These are phyloP conservation scores for Colletotrichum siamense DNA, from an alignment of 2,329 filamentous ascomycete species.

Conservation along the genomic window DNA sequence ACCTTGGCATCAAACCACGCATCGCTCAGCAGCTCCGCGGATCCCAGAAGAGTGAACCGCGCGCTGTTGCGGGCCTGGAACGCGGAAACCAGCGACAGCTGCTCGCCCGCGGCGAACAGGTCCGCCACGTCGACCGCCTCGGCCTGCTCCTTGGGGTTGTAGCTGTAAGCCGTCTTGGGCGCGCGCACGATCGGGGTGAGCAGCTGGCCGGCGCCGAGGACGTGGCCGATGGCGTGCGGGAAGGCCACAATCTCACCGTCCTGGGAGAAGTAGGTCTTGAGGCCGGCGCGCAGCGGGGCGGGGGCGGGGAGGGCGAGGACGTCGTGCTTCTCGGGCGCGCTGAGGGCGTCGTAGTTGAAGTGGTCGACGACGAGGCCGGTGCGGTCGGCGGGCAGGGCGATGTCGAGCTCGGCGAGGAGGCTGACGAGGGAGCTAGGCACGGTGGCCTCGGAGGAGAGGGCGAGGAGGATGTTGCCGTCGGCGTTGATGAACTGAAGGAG, in stretches of 20 bases:
- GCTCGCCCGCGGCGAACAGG: slow-evolving; percentile 81
- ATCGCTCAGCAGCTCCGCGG: slow-evolving; percentile 86
- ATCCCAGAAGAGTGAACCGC: slow-evolving; percentile 83
- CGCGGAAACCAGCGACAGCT: slow-evolving; percentile 83
- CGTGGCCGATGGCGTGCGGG: slow-evolving; percentile 80
- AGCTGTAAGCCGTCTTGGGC: slow-evolving; percentile 86
- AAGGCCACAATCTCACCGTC: slow-evolving; percentile 74
- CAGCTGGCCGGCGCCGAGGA: slow-evolving; percentile 78
- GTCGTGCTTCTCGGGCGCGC: slow-evolving; percentile 84
- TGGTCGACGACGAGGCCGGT: slow-evolving; percentile 90
- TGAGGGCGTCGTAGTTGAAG: slow-evolving; percentile 86
- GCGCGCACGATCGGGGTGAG: slow-evolving; percentile 84
- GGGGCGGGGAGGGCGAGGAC: slow-evolving; percentile 81
- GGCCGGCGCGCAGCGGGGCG: slow-evolving; percentile 65
- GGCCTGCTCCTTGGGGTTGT: slow-evolving; percentile 88
- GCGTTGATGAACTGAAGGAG: slow-evolving; percentile 92
- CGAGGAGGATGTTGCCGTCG: slow-evolving; percentile 88
- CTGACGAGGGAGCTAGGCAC: slow-evolving; percentile 77
- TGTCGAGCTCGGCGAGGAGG: slow-evolving; percentile 86
- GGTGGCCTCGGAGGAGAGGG: slow-evolving; percentile 75
- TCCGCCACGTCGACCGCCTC: slow-evolving; percentile 72
- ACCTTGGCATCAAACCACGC: slow-evolving; percentile 87
- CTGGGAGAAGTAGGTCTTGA: slow-evolving; percentile 80
- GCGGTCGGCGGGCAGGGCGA: slow-evolving; percentile 85
- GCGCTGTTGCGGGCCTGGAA: slow-evolving; percentile 95